Evolutionary conservation across 208 protist species (phyloP), one percentile per base, ranked within the genome.

Genomic region (Strigomonas culicis): DNA sequence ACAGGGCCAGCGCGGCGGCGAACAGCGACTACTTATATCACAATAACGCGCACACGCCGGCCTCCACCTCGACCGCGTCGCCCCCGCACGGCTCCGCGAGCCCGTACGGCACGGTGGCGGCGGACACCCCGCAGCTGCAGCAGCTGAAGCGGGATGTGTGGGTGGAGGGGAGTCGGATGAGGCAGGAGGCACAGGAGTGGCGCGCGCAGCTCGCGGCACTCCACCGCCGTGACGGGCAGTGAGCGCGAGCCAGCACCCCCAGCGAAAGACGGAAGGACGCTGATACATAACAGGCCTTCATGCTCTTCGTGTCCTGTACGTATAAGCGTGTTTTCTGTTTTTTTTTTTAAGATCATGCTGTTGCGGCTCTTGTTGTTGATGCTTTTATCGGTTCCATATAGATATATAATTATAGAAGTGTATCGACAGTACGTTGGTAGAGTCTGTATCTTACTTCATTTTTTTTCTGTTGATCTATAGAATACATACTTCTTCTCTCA

Each of bases 61-160:
- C n/a, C n/a, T n/a, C n/a, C n/a, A n/a, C n/a, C n/a, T n/a, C n/a
- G n/a, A n/a, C n/a, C n/a, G n/a, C n/a, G n/a, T n/a, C n/a, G n/a
- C n/a, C n/a, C n/a, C n/a, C n/a, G n/a, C n/a, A n/a, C n/a, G n/a
- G n/a, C n/a, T n/a, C n/a, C n/a, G n/a, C n/a, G n/a, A n/a, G n/a
- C n/a, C n/a, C n/a, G n/a, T n/a, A n/a, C n/a, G n/a, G n/a, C n/a
- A n/a, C n/a, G n/a, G n/a, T n/a, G n/a, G n/a, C n/a, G n/a, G n/a
- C n/a, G n/a, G n/a, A n/a, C n/a, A n/a, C 3, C 19, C 44, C 39
- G 41, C 39, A 75, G 52, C 50, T 87, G 34, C 53, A 74, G 46
- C 53, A 80, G 59, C 74, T 93, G 19, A 69, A 74, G 6, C 61
- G 68, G 17, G 86, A 90, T 22, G 55, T 88, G 4, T 72, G 73